These are phyloP conservation scores for Endoconidiophora polonica DNA, from an alignment of 2,329 filamentous ascomycete genomes.

Conservation along the genomic window DNA sequence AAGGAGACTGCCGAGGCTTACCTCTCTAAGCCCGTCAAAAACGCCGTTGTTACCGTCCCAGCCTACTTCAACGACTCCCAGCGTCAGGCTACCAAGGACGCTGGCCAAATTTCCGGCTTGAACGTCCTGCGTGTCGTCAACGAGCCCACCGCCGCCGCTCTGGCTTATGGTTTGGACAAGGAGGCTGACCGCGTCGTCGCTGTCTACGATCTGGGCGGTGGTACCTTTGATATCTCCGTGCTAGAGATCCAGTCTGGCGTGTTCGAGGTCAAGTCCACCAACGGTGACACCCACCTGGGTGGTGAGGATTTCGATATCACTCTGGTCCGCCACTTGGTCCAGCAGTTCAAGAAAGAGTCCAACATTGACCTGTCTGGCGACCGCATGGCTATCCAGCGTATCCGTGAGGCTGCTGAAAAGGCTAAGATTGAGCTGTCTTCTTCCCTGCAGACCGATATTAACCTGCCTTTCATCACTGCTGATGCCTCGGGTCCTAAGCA, in stretches of 20 bases:
- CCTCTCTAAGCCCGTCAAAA: constrained; percentile 79
- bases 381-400: constrained; percentile 98
- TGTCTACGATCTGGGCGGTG: constrained; percentile 95
- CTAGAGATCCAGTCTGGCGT: constrained; percentile 96
- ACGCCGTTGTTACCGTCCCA: constrained; percentile 90
- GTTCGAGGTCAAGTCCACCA: constrained; percentile 98
- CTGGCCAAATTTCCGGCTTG: constrained; percentile 86
- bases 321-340: constrained; percentile 81
- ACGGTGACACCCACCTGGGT: constrained; percentile 95
- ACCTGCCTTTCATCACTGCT: constrained; percentile 96
- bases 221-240: constrained; percentile 97
- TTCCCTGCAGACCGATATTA: constrained; percentile 89
- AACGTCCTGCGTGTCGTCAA: constrained; percentile 97
- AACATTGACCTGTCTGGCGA: constrained; percentile 78
- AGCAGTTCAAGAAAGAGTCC: constrained; percentile 93
- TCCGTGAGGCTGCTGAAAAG: constrained; percentile 96
- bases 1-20: constrained; percentile 96
- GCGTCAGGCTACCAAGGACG: constrained; percentile 95
- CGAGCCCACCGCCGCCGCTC: constrained; percentile 88
- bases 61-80: constrained; percentile 99
- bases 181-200: constrained; percentile 77
- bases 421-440: constrained; percentile 98
- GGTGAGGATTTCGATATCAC: constrained; percentile 96
- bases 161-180: constrained; percentile 94
- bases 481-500: constrained; percentile 93